Base-by-base conservation (phyloP, 2,329 filamentous ascomycete genomes). In the Microdochium nivale region DNA sequence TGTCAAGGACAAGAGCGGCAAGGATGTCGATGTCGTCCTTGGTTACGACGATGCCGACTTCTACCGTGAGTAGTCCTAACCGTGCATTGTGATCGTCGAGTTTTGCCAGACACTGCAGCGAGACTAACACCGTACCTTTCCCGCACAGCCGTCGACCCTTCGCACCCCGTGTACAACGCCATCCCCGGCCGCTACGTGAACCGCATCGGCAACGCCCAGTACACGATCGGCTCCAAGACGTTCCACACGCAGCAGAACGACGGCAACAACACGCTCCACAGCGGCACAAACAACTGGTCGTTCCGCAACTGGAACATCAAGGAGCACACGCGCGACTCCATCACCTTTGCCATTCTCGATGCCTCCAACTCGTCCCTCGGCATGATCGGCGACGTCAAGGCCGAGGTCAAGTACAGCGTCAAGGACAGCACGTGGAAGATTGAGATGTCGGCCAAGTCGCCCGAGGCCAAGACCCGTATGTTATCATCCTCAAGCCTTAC, bases 311-410 rank as follows among this genome's bases (percentile, higher is more conserved):
- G 80, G 74, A 81, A 83, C 27, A 77, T 86, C 21, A 75, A 77
- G 3, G 70, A 72, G 2, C 67, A 77, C 54, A 78, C 76, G 10
- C 61, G 70, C 21, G 71, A 76, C 57, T 81, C 79, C 24, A 83
- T 87, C 59, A 86, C 82, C 43, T 87, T 86, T 65, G 74, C 76
- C n/a, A 76, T 86, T 56, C 71, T 77, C 54, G 83, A 87, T 60
- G 68, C 74, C n/a, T 75, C 67, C 47, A 69, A 79, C 63, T 78
- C 79, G 48, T 76, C 78, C 43, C 65, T 76, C 60, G 82, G 82
- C 52, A 81, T 87, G 69, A 76, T 80, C 0, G 83, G 83, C 44
- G 69, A 78, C 47, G 81, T 87, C 30, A 64, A 80, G 46, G 77
- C 77, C 56, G 78, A 77, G 51, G 78, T 85, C 46, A 85, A 80